These are phyloP conservation scores for Trypanosoma mega DNA, from an alignment of 208 protist species.

Conservation along the genomic window DNA sequence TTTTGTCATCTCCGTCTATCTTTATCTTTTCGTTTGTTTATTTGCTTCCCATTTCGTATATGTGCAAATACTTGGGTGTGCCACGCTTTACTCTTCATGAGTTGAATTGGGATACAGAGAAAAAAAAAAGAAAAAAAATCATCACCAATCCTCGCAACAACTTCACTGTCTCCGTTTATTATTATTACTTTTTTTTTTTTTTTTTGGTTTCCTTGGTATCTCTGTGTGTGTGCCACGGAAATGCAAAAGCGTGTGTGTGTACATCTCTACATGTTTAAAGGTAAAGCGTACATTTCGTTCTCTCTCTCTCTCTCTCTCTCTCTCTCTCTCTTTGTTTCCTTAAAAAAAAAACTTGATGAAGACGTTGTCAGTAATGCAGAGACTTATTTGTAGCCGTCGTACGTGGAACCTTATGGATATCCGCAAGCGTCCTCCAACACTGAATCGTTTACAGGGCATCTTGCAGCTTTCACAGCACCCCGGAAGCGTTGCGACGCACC, in stretches of 20 bases:
- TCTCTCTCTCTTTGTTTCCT: no score
- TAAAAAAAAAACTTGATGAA: not conserved
- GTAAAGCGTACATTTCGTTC: no score
- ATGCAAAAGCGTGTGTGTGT: no score
- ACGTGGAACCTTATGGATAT: constrained; percentile 43
- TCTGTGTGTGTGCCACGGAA: no score
- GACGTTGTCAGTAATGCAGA: constrained; percentile 4
- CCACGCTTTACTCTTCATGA: no score
- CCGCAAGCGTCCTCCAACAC: constrained; percentile 22
- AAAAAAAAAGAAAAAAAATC: no score
- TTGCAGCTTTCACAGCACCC: constrained; percentile 36
- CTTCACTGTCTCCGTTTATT: no score
- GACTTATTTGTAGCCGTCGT: constrained; percentile 20
- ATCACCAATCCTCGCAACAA: no score
- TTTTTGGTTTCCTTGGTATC: constrained; percentile 8
- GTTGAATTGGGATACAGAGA: no score
- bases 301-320: no score
- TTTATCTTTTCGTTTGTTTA: constrained; percentile 12
- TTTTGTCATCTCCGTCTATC: constrained; percentile 13
- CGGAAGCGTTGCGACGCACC: constrained; percentile 28
- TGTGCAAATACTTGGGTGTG: no score
- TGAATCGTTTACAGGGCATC: constrained; percentile 42
- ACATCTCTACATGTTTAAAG: no score
- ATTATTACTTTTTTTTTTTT: constrained; percentile 22
- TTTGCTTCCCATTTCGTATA: constrained; percentile 8